Evolutionary conservation across 257 asterid genomes (phyloP), one percentile per base, ranked within the genome.

Genomic region (Marsdenia floribunda): DNA sequence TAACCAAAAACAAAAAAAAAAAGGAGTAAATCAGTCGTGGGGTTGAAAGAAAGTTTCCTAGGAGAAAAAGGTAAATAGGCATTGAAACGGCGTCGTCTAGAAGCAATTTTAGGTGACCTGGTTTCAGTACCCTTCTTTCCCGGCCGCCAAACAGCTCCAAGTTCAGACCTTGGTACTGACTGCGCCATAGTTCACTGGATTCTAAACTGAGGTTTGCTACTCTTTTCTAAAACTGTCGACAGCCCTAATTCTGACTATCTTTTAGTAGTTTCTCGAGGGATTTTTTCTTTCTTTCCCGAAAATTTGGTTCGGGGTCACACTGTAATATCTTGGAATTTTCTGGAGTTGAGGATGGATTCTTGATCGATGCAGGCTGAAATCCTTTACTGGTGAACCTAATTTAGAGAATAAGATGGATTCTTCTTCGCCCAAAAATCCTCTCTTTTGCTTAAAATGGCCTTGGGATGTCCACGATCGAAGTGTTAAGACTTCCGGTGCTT

Each of bases 391-490:
- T 11, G 15, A 35, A 61, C 26, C 47, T 15, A 54, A 46, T 47
- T 59, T 50, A 49, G 44, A 66, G 61, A 38, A 57, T 37, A 74
- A 74, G 53, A 86, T 87, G 92, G 84, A 77, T 73, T 80, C 92
- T 50, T 42, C 52, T 13, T 86, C 86, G 21, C 85, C 87, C 11
- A 87, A 85, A 37, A 44, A 78, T 60, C 87, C 87, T 47, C 53
- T 81, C 33, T 86, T 91, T 82, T 91, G 95, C 84, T 77, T 87
- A 75, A 90, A 86, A 79, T 90, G 94, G 96, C 97, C 97, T 54
- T 89, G 93, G 93, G 89, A 84, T 70, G 37, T 46, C 9, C 71
- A 72, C 61, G 78, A 80, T 63, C 67, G 52, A 19, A 81, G 76
- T 54, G 81, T 76, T 40, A 76, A 77, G 47, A 76, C 60, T 76